A percentile compares a stretch with the other conserved stretches of the same genome.
These are phyloP conservation scores for Pythium periplocum DNA, from an alignment of 352 stramenopile species.

Conservation along the genomic window DNA sequence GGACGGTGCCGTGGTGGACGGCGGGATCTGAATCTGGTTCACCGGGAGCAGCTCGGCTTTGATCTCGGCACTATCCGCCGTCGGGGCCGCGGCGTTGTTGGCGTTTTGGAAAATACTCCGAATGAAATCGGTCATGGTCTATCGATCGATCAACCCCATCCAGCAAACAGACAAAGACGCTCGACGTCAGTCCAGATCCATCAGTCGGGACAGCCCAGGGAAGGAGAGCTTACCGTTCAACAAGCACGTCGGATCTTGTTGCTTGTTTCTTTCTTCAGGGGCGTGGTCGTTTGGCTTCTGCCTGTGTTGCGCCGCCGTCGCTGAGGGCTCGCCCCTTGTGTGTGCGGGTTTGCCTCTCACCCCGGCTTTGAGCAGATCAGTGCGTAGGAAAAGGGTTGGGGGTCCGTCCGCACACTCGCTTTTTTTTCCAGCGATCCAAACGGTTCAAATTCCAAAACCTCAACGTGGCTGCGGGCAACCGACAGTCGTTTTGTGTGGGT, in stretches of 20 bases:
- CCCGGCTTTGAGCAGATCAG: conserved; percentile 6
- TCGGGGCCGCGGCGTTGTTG: not conserved
- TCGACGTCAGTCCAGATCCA: too few relatives aligned
- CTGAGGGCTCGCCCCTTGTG: not conserved
- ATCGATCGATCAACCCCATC: not conserved
- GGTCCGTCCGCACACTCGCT: not conserved
- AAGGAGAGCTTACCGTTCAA: too few relatives aligned
- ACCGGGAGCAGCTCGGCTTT: conserved; percentile 21
- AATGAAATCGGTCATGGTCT: conserved; percentile 71
- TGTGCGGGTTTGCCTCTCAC: not conserved
- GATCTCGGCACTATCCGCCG: not conserved
- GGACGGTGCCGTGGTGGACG: conserved; percentile 11
- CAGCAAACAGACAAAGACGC: too few relatives aligned
- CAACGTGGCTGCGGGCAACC: conserved; percentile 1
- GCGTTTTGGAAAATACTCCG: conserved; percentile 60
- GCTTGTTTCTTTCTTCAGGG: not conserved
- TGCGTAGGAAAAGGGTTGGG: too few relatives aligned
- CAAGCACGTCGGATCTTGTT: too few relatives aligned
- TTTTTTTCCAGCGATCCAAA: conserved; percentile 12
- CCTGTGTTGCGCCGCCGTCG: not conserved
- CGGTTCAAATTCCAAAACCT: conserved; percentile 14
- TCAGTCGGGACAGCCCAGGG: too few relatives aligned
- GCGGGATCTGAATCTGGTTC: conserved; percentile 56
- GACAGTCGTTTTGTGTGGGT: conserved; percentile 9
- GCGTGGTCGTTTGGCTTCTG: conserved; percentile 17